These are phyloP conservation scores for Mrakia frigida DNA, from an alignment of 768 basidiomycete genomes.

Conservation along the genomic window DNA sequence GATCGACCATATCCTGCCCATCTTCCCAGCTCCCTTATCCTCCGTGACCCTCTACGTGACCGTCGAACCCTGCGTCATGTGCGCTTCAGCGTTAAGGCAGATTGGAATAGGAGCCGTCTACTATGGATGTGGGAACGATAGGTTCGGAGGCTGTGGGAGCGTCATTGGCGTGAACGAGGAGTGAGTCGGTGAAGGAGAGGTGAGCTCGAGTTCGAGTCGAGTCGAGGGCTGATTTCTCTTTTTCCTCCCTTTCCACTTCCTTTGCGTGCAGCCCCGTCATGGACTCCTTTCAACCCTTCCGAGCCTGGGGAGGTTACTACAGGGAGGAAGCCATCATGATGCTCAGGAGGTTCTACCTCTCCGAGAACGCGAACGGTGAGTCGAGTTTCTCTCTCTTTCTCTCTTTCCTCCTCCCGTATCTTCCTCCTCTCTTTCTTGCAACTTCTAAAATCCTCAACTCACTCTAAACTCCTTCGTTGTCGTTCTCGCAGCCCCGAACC, in stretches of 20 bases:
- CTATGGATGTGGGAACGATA: constrained; percentile 90
- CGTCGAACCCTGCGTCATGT: constrained; percentile 99
- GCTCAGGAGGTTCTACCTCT: constrained; percentile 80
- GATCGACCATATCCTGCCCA: constrained; percentile 75
- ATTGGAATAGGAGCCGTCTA: constrained; percentile 83
- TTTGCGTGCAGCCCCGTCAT: constrained; percentile 4
- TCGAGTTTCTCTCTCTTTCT: neutral
- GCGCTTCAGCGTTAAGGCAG: constrained; percentile 89
- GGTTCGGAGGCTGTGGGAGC: constrained; percentile 95
- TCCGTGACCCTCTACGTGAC: constrained; percentile 90
- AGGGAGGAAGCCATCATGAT: constrained; percentile 83
- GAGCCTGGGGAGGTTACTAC: constrained; percentile 66
- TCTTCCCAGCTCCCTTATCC: constrained; percentile 61
- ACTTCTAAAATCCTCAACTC: too few relatives aligned
- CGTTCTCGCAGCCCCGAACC: constrained; percentile 65
- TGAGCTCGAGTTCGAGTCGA: neutral
- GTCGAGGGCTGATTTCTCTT: neutral
- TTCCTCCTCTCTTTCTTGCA: constrained; percentile 15
- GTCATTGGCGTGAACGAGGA: constrained; percentile 77
- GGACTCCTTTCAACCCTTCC: constrained; percentile 49
- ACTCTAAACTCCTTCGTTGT: neutral
- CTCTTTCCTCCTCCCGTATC: neutral
- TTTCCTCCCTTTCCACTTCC: too few relatives aligned
- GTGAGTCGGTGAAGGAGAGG: constrained; percentile 39
- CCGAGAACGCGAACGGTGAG: constrained; percentile 85